Evolutionary conservation across 2,329 filamentous ascomycete genomes (phyloP).

Genomic region (Phyllosticta citribraziliensis): DNA sequence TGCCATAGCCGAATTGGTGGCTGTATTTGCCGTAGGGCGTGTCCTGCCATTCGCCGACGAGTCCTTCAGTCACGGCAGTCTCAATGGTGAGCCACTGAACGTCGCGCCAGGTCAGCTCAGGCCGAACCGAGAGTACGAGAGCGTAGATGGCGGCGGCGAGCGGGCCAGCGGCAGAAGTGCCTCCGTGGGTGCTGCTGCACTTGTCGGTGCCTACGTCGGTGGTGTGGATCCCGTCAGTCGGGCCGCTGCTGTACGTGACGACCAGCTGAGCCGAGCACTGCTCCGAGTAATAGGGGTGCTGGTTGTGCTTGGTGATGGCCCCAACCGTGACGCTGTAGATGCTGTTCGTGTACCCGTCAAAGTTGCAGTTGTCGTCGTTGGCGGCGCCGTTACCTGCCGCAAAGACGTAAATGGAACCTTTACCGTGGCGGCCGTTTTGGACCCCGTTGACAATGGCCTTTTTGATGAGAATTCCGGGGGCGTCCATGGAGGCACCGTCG

Average conservation of each 20-base stretch:
- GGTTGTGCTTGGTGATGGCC: constrained; percentile 74
- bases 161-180: constrained; percentile 90
- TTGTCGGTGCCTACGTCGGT: constrained; percentile 80
- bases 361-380: constrained; percentile 93
- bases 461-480: constrained; percentile 77
- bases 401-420: constrained; percentile 91
- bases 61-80: constrained; percentile 71
- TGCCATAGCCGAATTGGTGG: constrained; percentile 92
- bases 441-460: constrained; percentile 86
- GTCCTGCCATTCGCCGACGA: constrained; percentile 70
- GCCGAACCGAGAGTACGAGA: constrained; percentile 72
- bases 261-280: constrained; percentile 91
- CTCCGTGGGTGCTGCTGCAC: constrained; percentile 77
- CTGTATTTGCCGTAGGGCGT: constrained; percentile 80
- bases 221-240: constrained; percentile 83
- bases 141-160: constrained; percentile 88
- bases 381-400: constrained; percentile 88
- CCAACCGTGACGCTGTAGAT: constrained; percentile 98
- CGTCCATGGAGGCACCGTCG: constrained; percentile 89
- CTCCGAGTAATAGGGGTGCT: constrained; percentile 94
- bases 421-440: constrained; percentile 73
- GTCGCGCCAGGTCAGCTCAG: constrained; percentile 86
- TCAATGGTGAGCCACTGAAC: constrained; percentile 83
- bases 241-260: constrained; percentile 92
- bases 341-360: constrained; percentile 98